Base-by-base conservation (phyloP, 805 yeast genomes). In the Saccharomycodes ludwigii region DNA sequence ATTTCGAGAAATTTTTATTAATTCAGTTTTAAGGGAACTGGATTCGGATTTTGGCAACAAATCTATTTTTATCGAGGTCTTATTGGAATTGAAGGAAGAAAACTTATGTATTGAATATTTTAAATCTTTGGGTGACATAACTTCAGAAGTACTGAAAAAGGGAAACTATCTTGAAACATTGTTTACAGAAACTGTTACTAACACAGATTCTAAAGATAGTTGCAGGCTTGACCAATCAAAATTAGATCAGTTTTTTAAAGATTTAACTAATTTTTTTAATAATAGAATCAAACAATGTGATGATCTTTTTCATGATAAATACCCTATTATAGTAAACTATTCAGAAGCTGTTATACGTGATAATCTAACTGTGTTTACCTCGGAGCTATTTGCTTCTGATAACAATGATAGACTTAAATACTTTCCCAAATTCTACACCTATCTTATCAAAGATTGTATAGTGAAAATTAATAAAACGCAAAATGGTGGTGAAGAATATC, bases 11-110 rank as follows among this genome's bases (percentile, higher is more conserved):
- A 59, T 81, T 13, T 81, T 83, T 47, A 76, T 78, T 24, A 77
- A 68, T 47, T 81, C 91, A 0, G 63, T 79, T 6, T 49, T 82
- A 11, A 54, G 72, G 28, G 93, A 83, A 47, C 63, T 81, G 36
- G 86, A 79, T 2, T 54, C 61, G 27, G 71, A 74, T 24, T 68
- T 52, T 21, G 54, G 47, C 4, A 52, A 56, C 8, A 52, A 50
- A 12, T 54, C 55, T 5, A 48, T 49, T 23, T 52, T 50, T 49
- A 32, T 51, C 37, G 18, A 41, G 27, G 38, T 53, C 44, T 27
- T 63, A 52, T 20, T 65, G 47, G 12, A 56, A 56, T 29, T 57
- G 23, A 55, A 56, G 33, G 61, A 64, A 37, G 58, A 56, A 34
- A 54, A 54, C 21, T 40, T 51, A 14, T 50, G 59, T 2, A 52